phyloP scores from a whole-genome alignment of 345 rosid genomes.

The Jatropha curcas region DNA sequence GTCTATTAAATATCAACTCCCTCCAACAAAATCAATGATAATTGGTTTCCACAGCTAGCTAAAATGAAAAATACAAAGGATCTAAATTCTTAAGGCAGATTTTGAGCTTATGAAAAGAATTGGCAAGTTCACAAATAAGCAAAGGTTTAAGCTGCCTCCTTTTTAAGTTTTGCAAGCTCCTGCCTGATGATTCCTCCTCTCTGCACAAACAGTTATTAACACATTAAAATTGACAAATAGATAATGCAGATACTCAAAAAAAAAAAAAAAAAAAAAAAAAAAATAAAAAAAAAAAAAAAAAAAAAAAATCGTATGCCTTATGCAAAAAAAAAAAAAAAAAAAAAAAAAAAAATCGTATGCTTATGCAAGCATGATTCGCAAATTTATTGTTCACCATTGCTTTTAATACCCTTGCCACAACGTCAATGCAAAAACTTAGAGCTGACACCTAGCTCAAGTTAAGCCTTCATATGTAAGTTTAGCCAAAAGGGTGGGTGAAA shows the following conservation, averaged over 20 bases:
- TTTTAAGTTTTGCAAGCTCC: constrained; percentile 24
- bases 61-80: background rate
- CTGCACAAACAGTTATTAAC: constrained; percentile 7
- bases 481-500: background rate
- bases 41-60: background rate
- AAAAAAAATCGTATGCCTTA: no score
- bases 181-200: constrained; percentile 24
- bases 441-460: background rate
- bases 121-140: background rate
- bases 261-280: no score
- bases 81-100: background rate
- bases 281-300: no score
- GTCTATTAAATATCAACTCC: background rate
- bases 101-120: background rate
- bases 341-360: no score
- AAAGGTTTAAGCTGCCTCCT: constrained; percentile 17
- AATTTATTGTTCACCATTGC: no score
- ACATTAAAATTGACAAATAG: background rate
- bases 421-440: background rate
- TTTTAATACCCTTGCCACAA: background rate
- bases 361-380: no score
- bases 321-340: no score
- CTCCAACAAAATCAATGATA: background rate
- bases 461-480: no score
- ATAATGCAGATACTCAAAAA: no score